These are phyloP conservation scores for Chlamydomonas reinhardtii DNA, from an alignment of 163 green algal genomes.

Conservation along the genomic window DNA sequence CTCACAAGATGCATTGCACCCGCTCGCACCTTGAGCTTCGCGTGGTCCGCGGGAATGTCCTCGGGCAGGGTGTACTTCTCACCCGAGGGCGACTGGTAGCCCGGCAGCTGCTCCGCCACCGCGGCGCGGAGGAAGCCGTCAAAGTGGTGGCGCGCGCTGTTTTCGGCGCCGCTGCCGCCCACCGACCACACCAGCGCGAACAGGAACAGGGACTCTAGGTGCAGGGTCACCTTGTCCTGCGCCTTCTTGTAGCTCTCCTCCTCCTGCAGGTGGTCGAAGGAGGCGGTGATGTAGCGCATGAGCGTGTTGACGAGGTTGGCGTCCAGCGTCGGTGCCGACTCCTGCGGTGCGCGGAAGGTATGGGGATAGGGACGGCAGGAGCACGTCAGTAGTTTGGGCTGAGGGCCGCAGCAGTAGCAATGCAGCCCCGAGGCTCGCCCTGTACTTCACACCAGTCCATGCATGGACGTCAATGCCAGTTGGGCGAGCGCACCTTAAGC, in stretches of 20 bases:
- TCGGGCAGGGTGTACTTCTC: constrained; percentile 68
- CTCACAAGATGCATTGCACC: too few species aligned
- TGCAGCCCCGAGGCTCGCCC: too few species aligned
- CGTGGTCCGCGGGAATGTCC: constrained; percentile 68
- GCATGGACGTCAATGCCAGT: too few species aligned
- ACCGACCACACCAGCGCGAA: constrained; percentile 80
- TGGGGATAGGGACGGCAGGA: too few species aligned
- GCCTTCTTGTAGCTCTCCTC: constrained; percentile 30
- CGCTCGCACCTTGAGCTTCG: constrained; percentile 29
- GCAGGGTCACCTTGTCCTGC: constrained; percentile 21
- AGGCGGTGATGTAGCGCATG: constrained; percentile 71
- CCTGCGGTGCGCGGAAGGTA: constrained; percentile 7
- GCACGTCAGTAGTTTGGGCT: too few species aligned
- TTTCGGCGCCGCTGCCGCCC: constrained; percentile 64
- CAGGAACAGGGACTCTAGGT: constrained; percentile 72
- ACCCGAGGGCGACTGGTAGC: constrained; percentile 56
- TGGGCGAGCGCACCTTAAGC: constrained; percentile 30
- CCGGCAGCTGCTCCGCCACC: constrained; percentile 45
- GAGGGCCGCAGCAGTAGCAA: too few species aligned
- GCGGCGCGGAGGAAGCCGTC: constrained; percentile 70
- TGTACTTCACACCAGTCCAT: too few species aligned
- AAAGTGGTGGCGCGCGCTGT: constrained; percentile 64
- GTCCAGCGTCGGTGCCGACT: constrained; percentile 76
- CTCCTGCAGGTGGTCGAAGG: constrained; percentile 65
- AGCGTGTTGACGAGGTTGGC: constrained; percentile 70